Base-by-base conservation (phyloP, 2,329 filamentous ascomycete genomes). In the Hysterium pulicare region DNA sequence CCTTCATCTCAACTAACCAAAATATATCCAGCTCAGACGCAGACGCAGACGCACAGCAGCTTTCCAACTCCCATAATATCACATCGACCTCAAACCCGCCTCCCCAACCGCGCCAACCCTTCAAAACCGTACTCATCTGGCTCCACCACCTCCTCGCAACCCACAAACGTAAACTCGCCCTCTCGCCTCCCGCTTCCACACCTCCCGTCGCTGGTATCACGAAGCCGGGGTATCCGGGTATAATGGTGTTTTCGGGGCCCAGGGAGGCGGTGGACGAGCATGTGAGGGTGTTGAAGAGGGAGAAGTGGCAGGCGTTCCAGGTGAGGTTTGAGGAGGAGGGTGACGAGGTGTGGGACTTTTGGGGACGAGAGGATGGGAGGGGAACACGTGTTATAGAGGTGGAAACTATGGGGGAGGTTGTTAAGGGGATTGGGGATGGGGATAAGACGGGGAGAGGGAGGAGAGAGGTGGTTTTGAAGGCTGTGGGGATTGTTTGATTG, bases 251-350 rank as follows among this genome's bases (percentile, higher is more conserved):
- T 45, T 66, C 66, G 3, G 71, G 71, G 1, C 64, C 68, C 3
- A 47, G 51, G 0, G 33, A 42, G 9, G 61, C 61, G 2, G 68
- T 74, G 19, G 55, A 58, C 33, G 67, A 68, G 31, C 71, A 73
- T 45, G 64, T 73, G 26, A 64, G 62, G 28, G 60, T 59, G 16
- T 53, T 74, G 15, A 73, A 72, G 42, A 53, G 54, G 13, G 59
- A 67, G 46, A 72, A 71, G 16, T 74, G 71, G 71, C 60, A 66
- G 33, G 71, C 71, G 0, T 74, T 73, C 40, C 70, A 73, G 46
- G 64, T 73, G 7, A 55, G 71, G 5, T 58, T 67, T 26, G 70
- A 73, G 33, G 58, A 53, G 16, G 61, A 61, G 3, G 60, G 31
- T 9, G 32, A 19, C 8, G 19, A 37, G 21, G 10, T 37, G 3